phyloP scores from a whole-genome alignment of 2,329 filamentous ascomycete species.

The Hypoxylon sp. region DNA sequence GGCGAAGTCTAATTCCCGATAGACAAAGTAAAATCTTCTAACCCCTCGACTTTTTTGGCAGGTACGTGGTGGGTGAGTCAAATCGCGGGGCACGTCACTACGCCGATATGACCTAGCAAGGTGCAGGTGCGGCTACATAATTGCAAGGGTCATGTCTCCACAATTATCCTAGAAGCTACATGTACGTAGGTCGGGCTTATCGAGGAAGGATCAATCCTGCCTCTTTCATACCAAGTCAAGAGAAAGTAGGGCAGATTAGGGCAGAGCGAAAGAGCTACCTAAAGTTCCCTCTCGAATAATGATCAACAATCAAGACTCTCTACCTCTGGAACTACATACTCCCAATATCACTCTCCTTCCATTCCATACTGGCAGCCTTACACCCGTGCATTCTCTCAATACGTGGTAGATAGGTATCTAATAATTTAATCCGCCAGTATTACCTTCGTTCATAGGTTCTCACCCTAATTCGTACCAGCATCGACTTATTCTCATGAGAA shows the following conservation, averaged over 20 bases:
- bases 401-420: background rate
- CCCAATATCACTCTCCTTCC: background rate
- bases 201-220: background rate
- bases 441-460: background rate
- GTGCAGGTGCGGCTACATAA: constrained; percentile 36
- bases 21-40: background rate
- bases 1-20: background rate
- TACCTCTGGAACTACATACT: background rate
- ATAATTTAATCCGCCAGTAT: background rate
- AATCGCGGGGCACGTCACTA: constrained; percentile 43
- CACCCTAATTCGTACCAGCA: background rate
- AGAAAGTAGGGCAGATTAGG: no score
- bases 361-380: background rate
- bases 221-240: background rate
- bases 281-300: background rate
- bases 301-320: background rate
- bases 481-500: background rate
- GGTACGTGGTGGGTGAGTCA: constrained; percentile 34
- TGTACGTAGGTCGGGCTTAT: constrained; percentile 11
- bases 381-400: background rate
- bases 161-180: constrained; percentile 25
- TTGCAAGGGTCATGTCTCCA: constrained; percentile 27
- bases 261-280: no score
- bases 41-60: constrained; percentile 22
- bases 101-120: background rate